phyloP scores from a whole-genome alignment of 768 basidiomycete species.

The Flagelloscypha sp. region DNA sequence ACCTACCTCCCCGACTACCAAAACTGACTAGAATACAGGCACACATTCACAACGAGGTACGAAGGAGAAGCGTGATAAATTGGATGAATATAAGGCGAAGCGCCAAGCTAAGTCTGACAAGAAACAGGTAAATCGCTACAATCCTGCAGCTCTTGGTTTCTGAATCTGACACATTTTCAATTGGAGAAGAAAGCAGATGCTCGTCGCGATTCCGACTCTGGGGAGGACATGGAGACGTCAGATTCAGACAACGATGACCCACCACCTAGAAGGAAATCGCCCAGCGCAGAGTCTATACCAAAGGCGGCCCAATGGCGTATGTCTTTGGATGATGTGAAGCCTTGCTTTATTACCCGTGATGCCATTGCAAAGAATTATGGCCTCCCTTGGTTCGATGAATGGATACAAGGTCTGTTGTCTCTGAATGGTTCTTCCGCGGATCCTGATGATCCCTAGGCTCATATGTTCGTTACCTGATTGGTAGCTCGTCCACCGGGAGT shows the following conservation, averaged over 20 bases:
- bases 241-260: slow-evolving; percentile 76
- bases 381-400: slow-evolving; percentile 82
- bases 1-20: slow-evolving; percentile 8
- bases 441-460: slow-evolving; percentile 40
- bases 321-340: slow-evolving; percentile 48
- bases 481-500: slow-evolving; percentile 43
- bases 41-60: slow-evolving; percentile 70
- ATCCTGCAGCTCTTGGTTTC: neutral
- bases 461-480: slow-evolving; percentile 83
- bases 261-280: too few species aligned
- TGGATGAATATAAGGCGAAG: slow-evolving; percentile 80
- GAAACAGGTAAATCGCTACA: slow-evolving; percentile 51
- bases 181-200: slow-evolving; percentile 37
- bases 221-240: slow-evolving; percentile 83
- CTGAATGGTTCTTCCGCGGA: slow-evolving; percentile 1
- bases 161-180: slow-evolving; percentile 9
- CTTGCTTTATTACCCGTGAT: slow-evolving; percentile 59
- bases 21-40: slow-evolving; percentile 32
- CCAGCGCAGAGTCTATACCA: slow-evolving; percentile 40
- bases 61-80: slow-evolving; percentile 70
- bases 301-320: slow-evolving; percentile 42
- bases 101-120: slow-evolving; percentile 87
- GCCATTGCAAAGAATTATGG: slow-evolving; percentile 62
- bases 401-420: slow-evolving; percentile 55
- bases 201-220: slow-evolving; percentile 65